Base-by-base conservation (phyloP, 257 asterid genomes). In the Solanum gandarillasii region DNA sequence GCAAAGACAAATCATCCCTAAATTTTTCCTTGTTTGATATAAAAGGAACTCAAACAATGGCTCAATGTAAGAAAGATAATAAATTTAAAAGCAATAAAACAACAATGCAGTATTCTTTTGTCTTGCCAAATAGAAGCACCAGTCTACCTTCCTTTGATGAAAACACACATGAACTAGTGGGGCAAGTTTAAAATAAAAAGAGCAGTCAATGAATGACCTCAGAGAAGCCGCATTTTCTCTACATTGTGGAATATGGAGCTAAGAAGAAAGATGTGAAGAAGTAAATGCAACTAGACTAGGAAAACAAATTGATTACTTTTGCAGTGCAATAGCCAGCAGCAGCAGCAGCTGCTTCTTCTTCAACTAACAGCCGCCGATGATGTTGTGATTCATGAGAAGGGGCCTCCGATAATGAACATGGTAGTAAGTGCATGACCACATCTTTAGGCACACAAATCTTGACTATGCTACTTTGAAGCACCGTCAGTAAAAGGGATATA, bases 401-500 rank as follows among this genome's bases (percentile, higher is more conserved):
- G 48, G 25, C 78, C 82, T 18, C 84, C 8, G 93, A 27, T 83
- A 92, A 87, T 14, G 93, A 62, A 86, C 98, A 95, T 0, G 98
- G 98, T 25, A 94, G 94, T 27, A 93, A 38, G 85, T 94, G 94
- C 23, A 78, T 75, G 91, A 91, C 91, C 14, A 88, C 67, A 67
- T 68, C 83, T 35, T 85, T 38, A 68, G 88, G 88, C 84, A 94
- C 96, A 20, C 98, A 95, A 34, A 94, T 34, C 91, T 91, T 93
- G 85, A 88, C 90, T 52, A 95, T 90, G 27, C 93, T 90, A 90
- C 55, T 90, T 92, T 95, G 98, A 81, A 94, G 94, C 72, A 94
- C 98, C 14, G 98, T 93, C 92, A 95, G 48, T 90, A 95, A 11
- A 48, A 95, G 94, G 2, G 98, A 95, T 88, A 95, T 95, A 89